phyloP scores from a whole-genome alignment of 2,329 filamentous ascomycete genomes.

The Colletotrichum graminicola region DNA sequence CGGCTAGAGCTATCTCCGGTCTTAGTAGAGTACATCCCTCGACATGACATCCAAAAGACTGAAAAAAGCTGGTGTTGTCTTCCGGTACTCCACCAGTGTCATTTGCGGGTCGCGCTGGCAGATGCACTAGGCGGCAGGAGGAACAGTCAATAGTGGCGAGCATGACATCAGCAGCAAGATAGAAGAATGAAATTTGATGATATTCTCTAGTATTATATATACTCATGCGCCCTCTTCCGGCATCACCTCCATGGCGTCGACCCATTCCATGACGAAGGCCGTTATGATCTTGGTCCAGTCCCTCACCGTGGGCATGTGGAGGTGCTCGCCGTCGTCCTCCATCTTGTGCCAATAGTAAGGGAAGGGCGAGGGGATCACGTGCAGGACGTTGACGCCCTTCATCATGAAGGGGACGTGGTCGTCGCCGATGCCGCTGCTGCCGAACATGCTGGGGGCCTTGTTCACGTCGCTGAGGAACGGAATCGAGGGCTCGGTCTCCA shows the following conservation, averaged over 20 bases:
- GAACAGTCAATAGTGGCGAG: neutral
- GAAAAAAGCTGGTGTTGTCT: no score
- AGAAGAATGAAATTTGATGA: neutral
- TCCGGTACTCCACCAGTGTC: no score
- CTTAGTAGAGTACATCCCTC: neutral
- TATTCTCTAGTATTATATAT: neutral
- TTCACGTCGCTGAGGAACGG: slow-evolving; percentile 69
- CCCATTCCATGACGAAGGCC: slow-evolving; percentile 83
- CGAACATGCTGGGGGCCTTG: slow-evolving; percentile 56
- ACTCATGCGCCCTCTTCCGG: slow-evolving; percentile 40
- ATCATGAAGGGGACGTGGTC: slow-evolving; percentile 84
- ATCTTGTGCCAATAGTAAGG: slow-evolving; percentile 80
- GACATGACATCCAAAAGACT: no score
- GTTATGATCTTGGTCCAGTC: slow-evolving; percentile 82
- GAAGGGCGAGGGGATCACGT: slow-evolving; percentile 80
- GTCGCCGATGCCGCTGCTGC: slow-evolving; percentile 66
- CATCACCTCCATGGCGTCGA: slow-evolving; percentile 70
- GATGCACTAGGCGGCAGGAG: neutral
- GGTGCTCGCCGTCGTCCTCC: slow-evolving; percentile 77
- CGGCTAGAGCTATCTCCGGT: neutral
- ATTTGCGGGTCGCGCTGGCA: no score
- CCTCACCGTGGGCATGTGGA: slow-evolving; percentile 77
- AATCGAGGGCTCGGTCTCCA: slow-evolving; percentile 55
- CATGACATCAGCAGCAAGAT: neutral
- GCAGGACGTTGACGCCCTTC: slow-evolving; percentile 80